A percentile compares a stretch with the other conserved stretches of the same genome.
These are phyloP conservation scores for Adiantum capillusveneris DNA, from an alignment of 75 land plant genomes.

Conservation along the genomic window DNA sequence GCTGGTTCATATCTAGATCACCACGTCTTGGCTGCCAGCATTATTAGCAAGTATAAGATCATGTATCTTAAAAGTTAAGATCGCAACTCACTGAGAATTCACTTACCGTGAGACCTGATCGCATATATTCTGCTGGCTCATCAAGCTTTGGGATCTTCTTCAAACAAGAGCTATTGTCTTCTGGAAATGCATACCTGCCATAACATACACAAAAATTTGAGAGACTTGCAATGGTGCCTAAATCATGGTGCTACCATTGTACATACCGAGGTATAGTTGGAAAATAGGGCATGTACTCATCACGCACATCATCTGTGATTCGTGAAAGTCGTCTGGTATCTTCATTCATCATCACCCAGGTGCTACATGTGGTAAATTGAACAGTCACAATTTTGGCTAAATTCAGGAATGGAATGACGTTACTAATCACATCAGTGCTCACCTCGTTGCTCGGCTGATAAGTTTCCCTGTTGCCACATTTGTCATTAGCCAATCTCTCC, in stretches of 20 bases:
- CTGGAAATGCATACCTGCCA: conserved; percentile 76
- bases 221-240: no score
- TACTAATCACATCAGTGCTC: no score
- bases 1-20: conserved; percentile 96
- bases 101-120: conserved; percentile 29
- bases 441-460: conserved; percentile 94
- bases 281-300: conserved; percentile 45
- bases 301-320: conserved; percentile 76
- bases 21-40: conserved; percentile 71
- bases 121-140: conserved; percentile 49
- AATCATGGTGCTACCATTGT: no score
- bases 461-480: conserved; percentile 50
- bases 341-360: conserved; percentile 98
- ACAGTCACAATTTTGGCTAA: no score
- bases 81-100: neutral
- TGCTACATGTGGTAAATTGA: no score
- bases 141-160: conserved; percentile 73
- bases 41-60: no score
- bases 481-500: conserved; percentile 85
- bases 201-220: no score
- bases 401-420: no score
- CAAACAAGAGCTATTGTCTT: conserved; percentile 43
- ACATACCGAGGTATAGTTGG: conserved; percentile 65
- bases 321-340: conserved; percentile 77
- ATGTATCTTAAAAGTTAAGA: neutral